Evolutionary conservation across 2,329 filamentous ascomycete genomes (phyloP).

Genomic region (Sphaerostilbella broomeana): DNA sequence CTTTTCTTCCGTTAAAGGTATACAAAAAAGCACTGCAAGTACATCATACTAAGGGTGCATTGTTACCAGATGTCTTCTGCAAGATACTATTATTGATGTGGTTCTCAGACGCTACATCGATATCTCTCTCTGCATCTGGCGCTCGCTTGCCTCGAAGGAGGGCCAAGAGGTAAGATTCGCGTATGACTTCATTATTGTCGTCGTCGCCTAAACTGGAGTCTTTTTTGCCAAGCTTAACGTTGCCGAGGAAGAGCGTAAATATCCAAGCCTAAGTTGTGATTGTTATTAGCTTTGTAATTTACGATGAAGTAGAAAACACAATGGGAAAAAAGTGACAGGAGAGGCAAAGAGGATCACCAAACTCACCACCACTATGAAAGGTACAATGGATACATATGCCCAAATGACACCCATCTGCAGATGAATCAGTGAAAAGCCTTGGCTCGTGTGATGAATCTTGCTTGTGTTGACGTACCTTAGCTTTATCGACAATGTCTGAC

Average conservation of each 20-base stretch:
- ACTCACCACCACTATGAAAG: slow-evolving; percentile 43
- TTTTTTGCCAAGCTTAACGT: slow-evolving; percentile 22
- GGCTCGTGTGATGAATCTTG: background rate
- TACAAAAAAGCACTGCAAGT: too few relatives aligned
- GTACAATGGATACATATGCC: slow-evolving; percentile 56
- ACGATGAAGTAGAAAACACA: too few relatives aligned
- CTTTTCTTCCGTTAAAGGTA: too few relatives aligned
- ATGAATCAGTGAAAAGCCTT: slow-evolving; percentile 1
- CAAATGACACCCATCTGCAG: slow-evolving; percentile 52
- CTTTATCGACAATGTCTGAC: slow-evolving; percentile 20
- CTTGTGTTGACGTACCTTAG: slow-evolving; percentile 20
- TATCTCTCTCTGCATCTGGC: background rate
- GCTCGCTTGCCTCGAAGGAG: slow-evolving; percentile 4
- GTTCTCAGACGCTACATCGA: too few relatives aligned
- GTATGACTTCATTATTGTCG: slow-evolving; percentile 22
- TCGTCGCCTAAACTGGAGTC: slow-evolving; percentile 20
- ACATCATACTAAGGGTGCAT: too few relatives aligned
- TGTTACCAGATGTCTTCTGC: too few relatives aligned
- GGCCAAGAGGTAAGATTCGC: slow-evolving; percentile 26
- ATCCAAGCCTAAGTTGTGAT: slow-evolving; percentile 18
- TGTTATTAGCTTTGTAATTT: background rate
- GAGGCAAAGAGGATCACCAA: too few relatives aligned
- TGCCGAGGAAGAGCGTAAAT: slow-evolving; percentile 24
- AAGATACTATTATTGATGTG: too few relatives aligned
- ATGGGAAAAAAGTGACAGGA: too few relatives aligned